These are phyloP conservation scores for Arthrocladium fulminans DNA, from an alignment of 2,329 filamentous ascomycete species.

Conservation along the genomic window DNA sequence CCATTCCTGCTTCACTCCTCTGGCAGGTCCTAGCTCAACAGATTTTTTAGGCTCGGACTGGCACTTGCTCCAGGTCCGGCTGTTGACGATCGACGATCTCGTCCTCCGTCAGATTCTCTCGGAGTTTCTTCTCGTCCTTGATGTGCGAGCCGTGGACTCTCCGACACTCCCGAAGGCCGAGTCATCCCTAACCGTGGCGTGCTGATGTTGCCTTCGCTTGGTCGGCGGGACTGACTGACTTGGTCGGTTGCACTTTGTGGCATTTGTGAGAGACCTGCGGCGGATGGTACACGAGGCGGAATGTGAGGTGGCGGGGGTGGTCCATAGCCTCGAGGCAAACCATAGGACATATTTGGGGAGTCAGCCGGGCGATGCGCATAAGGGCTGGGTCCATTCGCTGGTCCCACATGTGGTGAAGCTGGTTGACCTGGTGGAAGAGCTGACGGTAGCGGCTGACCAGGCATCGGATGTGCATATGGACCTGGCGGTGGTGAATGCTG, in stretches of 20 bases:
- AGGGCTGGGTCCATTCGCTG: not conserved
- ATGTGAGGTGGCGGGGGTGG: not conserved
- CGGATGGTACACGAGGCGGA: not conserved
- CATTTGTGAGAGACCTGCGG: not conserved
- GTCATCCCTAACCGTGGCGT: not conserved
- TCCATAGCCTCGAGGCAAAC: not conserved
- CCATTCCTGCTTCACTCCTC: not conserved
- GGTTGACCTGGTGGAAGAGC: not conserved
- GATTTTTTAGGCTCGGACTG: conserved; percentile 65
- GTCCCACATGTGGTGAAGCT: conserved; percentile 4
- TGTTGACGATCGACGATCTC: conserved; percentile 2
- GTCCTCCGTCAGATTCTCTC: not conserved
- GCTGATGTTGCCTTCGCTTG: not conserved
- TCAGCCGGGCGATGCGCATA: not conserved
- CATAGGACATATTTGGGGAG: conserved; percentile 4
- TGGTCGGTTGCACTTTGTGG: not conserved
- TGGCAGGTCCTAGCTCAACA: conserved; percentile 49
- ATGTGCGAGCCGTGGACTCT: not conserved
- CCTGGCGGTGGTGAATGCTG: conserved; percentile 9
- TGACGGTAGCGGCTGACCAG: not conserved
- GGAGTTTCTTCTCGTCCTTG: not conserved
- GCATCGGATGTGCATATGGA: not conserved
- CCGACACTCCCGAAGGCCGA: not conserved
- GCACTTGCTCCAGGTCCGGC: conserved; percentile 58
- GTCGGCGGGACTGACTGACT: not conserved